phyloP scores from a whole-genome alignment of 108 stramenopile species.

The Pseudonitzschia delicatissima region DNA sequence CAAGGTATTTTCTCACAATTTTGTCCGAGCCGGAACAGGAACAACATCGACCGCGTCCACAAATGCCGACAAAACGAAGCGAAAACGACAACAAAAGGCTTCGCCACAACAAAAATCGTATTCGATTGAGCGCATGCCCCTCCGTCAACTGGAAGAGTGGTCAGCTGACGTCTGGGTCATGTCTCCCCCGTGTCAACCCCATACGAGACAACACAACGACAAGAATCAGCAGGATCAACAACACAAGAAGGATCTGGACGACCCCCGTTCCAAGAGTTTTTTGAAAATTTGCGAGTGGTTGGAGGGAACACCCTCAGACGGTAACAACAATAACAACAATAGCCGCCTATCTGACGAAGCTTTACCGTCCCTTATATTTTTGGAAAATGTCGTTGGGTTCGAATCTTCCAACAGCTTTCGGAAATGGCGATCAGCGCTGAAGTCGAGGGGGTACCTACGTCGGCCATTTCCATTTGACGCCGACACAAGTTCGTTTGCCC shows the following conservation, averaged over 20 bases:
- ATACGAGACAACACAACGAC: slow-evolving; percentile 44
- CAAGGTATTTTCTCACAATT: slow-evolving; percentile 67
- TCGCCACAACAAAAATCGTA: slow-evolving; percentile 19
- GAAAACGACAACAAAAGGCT: neutral
- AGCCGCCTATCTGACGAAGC: slow-evolving; percentile 48
- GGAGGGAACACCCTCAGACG: slow-evolving; percentile 46
- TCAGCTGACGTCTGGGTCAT: slow-evolving; percentile 75
- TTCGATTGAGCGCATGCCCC: slow-evolving; percentile 58
- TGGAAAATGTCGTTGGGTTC: slow-evolving; percentile 92
- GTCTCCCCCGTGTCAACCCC: slow-evolving; percentile 90
- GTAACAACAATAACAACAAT: slow-evolving; percentile 56
- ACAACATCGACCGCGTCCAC: neutral
- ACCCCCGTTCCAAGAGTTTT: slow-evolving; percentile 21
- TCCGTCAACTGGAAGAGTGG: slow-evolving; percentile 43
- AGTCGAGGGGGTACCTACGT: slow-evolving; percentile 48
- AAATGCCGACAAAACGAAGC: neutral
- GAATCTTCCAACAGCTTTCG: slow-evolving; percentile 66
- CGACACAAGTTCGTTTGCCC: slow-evolving; percentile 79
- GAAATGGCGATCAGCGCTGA: slow-evolving; percentile 43
- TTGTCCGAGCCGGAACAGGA: neutral
- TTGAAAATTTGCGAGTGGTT: slow-evolving; percentile 5
- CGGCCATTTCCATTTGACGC: slow-evolving; percentile 74
- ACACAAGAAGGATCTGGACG: neutral
- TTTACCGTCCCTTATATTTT: slow-evolving; percentile 59
- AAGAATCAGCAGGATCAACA: neutral